phyloP scores from a whole-genome alignment of 2,329 filamentous ascomycete genomes.

The Fusarium floridanum region DNA sequence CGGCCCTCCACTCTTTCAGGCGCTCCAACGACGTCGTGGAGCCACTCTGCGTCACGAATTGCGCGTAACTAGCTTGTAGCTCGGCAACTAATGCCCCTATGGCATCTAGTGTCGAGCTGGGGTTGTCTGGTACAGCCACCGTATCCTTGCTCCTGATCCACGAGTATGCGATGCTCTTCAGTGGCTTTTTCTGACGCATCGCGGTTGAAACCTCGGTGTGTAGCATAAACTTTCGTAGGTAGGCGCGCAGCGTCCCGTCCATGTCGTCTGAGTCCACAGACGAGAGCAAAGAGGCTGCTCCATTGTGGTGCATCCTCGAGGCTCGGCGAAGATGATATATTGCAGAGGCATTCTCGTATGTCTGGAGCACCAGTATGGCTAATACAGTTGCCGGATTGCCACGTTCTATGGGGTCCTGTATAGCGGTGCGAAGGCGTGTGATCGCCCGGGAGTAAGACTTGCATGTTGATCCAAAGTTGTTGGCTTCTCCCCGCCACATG shows the following conservation, averaged over 20 bases:
- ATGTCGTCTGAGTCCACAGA: not conserved
- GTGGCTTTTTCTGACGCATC: not conserved
- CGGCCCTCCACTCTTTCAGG: not conserved
- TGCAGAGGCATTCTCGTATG: not conserved
- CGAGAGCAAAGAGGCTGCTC: not conserved
- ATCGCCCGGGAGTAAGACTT: not conserved
- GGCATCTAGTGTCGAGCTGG: not conserved
- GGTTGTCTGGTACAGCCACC: not conserved
- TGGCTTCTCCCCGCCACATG: not conserved
- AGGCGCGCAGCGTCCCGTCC: not conserved
- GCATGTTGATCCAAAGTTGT: not conserved
- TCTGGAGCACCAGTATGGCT: not conserved
- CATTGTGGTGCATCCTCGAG: not conserved
- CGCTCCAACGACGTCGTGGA: not conserved
- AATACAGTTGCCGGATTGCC: not conserved
- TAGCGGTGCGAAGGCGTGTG: not conserved
- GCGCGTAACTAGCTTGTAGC: not conserved
- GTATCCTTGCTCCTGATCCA: not conserved
- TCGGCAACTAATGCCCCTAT: not conserved
- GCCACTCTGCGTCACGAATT: not conserved
- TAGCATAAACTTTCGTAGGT: not conserved
- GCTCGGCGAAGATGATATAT: not conserved
- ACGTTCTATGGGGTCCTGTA: not conserved
- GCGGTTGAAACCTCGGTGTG: not conserved
- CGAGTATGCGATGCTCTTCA: not conserved